phyloP scores from a whole-genome alignment of 2,329 filamentous ascomycete species.

The Podosphaera fusca region DNA sequence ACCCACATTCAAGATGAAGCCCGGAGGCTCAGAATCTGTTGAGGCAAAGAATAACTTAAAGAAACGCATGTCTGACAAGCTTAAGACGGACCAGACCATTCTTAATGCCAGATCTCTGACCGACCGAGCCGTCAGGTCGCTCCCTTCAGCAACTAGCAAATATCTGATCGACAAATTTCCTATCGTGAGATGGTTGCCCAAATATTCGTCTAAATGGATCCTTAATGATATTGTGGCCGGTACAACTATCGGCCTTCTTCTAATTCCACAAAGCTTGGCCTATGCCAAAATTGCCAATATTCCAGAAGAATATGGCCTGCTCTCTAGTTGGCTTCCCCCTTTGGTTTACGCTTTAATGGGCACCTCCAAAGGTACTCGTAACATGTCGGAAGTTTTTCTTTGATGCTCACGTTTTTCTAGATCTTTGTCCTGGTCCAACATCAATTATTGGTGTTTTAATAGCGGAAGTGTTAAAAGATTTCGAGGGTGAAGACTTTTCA shows the following conservation, averaged over 20 bases:
- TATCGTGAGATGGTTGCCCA: slow-evolving; percentile 35
- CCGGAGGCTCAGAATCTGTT: not conserved
- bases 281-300: slow-evolving; percentile 40
- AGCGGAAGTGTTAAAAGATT: slow-evolving; percentile 32
- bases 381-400: not conserved
- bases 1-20: not conserved
- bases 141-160: slow-evolving; percentile 22
- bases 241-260: slow-evolving; percentile 33
- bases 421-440: slow-evolving; percentile 24
- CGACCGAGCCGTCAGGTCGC: not conserved
- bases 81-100: not conserved
- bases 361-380: slow-evolving; percentile 29
- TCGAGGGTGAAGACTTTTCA: slow-evolving; percentile 24
- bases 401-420: slow-evolving; percentile 8
- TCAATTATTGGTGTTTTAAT: slow-evolving; percentile 42
- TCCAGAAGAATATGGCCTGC: slow-evolving; percentile 35
- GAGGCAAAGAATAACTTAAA: not conserved
- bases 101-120: not conserved
- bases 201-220: slow-evolving; percentile 36
- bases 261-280: slow-evolving; percentile 35
- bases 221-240: slow-evolving; percentile 38
- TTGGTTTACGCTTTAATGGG: slow-evolving; percentile 35
- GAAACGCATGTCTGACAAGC: not conserved
- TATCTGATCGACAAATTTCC: slow-evolving; percentile 38
- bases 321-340: slow-evolving; percentile 34